Evolutionary conservation across 1,284 basidiomycete genomes (phyloP).

Genomic region (Moniliella sp.): DNA sequence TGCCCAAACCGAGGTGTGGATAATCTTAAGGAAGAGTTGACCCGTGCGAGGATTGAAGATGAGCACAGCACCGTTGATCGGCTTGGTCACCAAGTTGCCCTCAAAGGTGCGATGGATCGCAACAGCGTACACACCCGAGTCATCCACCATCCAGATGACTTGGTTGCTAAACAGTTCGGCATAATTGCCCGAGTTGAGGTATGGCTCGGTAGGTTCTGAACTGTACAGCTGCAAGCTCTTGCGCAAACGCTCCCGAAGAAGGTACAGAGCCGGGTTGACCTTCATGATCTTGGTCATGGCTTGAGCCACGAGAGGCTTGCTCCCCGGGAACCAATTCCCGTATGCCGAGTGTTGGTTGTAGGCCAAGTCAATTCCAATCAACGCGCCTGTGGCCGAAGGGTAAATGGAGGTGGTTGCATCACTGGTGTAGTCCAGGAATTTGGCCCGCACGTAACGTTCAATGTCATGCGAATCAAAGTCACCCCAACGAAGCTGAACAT

Average conservation of each 20-base stretch:
- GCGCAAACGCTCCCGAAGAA: constrained; percentile 88
- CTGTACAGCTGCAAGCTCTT: constrained; percentile 96
- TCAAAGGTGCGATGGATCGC: constrained; percentile 98
- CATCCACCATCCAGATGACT: constrained; percentile 99
- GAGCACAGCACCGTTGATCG: constrained; percentile 97
- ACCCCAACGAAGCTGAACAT: constrained; percentile 88
- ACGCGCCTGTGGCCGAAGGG: constrained; percentile 86
- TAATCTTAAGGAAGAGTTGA: constrained; percentile 93
- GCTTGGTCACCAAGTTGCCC: constrained; percentile 97
- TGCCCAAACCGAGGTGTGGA: constrained; percentile 98
- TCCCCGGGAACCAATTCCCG: constrained; percentile 96
- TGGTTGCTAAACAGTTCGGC: constrained; percentile 98
- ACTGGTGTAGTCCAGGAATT: constrained; percentile 76
- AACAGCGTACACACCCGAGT: constrained; percentile 98
- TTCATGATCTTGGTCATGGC: constrained; percentile 99
- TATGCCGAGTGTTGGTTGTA: constrained; percentile 99
- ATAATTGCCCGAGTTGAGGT: constrained; percentile 87
- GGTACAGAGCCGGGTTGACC: constrained; percentile 90
- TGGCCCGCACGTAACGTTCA: constrained; percentile 73
- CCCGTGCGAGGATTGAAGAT: constrained; percentile 98
- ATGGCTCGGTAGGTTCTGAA: constrained; percentile 91
- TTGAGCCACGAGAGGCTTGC: constrained; percentile 92
- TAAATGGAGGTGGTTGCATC: constrained; percentile 65
- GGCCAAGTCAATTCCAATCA: constrained; percentile 92
- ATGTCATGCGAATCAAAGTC: constrained; percentile 78